Evolutionary conservation across 2,329 filamentous ascomycete species (phyloP), one percentile per base, ranked within the genome.

Genomic region (Cylindrodendrum hubeiense): DNA sequence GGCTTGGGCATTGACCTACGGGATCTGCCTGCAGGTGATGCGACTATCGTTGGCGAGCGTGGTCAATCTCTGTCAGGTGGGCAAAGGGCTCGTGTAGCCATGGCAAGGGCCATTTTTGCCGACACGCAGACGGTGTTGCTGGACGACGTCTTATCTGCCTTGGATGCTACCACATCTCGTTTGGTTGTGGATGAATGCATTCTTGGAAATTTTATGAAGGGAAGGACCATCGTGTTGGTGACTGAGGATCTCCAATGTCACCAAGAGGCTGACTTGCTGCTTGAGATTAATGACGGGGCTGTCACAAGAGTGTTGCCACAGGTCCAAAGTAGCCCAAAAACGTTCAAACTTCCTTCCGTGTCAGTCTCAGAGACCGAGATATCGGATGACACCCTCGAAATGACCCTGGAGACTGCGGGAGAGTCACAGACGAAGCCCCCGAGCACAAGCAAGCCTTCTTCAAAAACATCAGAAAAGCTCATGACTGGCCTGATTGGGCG

Each of bases 111-210:
- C n/a, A 58, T 73, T 0, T 75, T 73, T 50, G 69, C 70, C 0
- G 47, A 28, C 3, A 71, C 70, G 3, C 57, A 59, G 12, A 50
- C 61, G 5, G 34, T 75, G 15, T 5, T 95, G 8, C 81, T 94
- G 59, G 92, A 95, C 75, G 92, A 95, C 71, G 91, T 93, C 22
- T 92, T 94, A 77, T 91, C 89, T 72, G 88, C 91, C 2, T 86
- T 94, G 12, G 92, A 94, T 76, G 89, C 90, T 5, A 26, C 41
- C 8, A 65, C 57, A 12, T 49, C 49, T 17, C 34, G 15, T 13
- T 26, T 44, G 15, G 39, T 67, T 19, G 13, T 65, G 17, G 43
- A 55, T 22, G 22, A 62, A 15, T 57, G 30, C 10, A 46, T 65
- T 15, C 37, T 17, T n/a, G 65, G 65, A 1, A 39, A 52, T 5